Evolutionary conservation across 1,284 basidiomycete species (phyloP).

Genomic region (Grifola frondosa): DNA sequence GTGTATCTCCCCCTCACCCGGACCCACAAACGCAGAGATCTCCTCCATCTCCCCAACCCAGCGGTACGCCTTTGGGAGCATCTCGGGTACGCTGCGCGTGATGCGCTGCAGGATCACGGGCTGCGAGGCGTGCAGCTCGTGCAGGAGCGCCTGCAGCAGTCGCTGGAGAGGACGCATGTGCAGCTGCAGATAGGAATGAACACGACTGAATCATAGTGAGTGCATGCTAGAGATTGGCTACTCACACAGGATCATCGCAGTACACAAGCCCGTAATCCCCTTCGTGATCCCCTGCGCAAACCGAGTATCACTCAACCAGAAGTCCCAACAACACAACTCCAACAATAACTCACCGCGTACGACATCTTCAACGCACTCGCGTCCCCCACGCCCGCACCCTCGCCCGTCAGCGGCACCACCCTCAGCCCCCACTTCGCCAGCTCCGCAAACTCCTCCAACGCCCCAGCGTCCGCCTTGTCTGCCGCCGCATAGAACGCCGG

Average conservation of each 20-base stretch:
- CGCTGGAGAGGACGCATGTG: slow-evolving; percentile 56
- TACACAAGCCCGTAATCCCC: slow-evolving; percentile 52
- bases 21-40: slow-evolving; percentile 54
- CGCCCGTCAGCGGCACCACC: slow-evolving; percentile 44
- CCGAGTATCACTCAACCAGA: not conserved
- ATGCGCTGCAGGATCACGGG: slow-evolving; percentile 43
- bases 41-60: slow-evolving; percentile 64
- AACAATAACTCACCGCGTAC: slow-evolving; percentile 46
- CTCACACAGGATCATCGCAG: slow-evolving; percentile 57
- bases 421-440: slow-evolving; percentile 47
- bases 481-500: slow-evolving; percentile 58
- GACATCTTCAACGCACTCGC: slow-evolving; percentile 67
- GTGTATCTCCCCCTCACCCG: slow-evolving; percentile 44
- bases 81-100: slow-evolving; percentile 39
- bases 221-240: slow-evolving; percentile 2
- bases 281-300: slow-evolving; percentile 53
- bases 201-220: not conserved
- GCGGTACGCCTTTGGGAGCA: slow-evolving; percentile 61
- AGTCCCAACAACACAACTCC: not conserved
- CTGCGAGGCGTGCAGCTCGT: slow-evolving; percentile 49
- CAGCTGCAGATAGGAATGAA: slow-evolving; percentile 35
- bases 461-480: slow-evolving; percentile 32
- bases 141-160: slow-evolving; percentile 52
- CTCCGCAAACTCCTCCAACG: slow-evolving; percentile 43
- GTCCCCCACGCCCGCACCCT: slow-evolving; percentile 50